Percentiles rank a stretch among this genome's conserved stretches.
Conservation (phyloP, 805 yeast species). For the Debaryomyces prosopidis region DNA sequence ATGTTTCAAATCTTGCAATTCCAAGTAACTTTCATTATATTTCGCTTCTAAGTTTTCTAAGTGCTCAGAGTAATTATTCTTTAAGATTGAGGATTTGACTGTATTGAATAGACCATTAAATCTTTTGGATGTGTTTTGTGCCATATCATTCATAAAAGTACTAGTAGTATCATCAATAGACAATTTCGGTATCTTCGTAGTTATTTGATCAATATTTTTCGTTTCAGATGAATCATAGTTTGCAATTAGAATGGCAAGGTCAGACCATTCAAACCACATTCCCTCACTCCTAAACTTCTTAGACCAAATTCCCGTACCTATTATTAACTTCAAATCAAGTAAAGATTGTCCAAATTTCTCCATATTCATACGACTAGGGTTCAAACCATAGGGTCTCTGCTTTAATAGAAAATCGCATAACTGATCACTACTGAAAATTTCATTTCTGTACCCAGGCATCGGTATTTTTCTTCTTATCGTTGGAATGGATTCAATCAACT, state of each 20-base stretch:
- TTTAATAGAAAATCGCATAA: conserved; percentile 27
- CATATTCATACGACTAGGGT: conserved; percentile 35
- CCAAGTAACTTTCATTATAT: conserved; percentile 35
- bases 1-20: conserved; percentile 30
- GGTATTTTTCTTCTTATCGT: conserved; percentile 33
- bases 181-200: not conserved
- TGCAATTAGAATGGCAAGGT: conserved; percentile 23
- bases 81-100: conserved; percentile 30
- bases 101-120: conserved; percentile 34
- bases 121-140: conserved; percentile 25
- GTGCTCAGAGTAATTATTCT: conserved; percentile 28
- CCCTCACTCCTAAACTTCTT: conserved; percentile 41
- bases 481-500: conserved; percentile 23
- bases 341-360: conserved; percentile 44
- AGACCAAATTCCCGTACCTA: conserved; percentile 30
- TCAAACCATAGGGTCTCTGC: conserved; percentile 29
- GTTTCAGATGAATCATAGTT: conserved; percentile 10
- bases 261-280: conserved; percentile 48
- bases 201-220: not conserved
- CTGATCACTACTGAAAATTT: conserved; percentile 40
- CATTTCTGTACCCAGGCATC: conserved; percentile 40
- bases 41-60: conserved; percentile 27
- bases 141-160: conserved; percentile 20
- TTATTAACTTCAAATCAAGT: conserved; percentile 32
- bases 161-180: conserved; percentile 6